Base-by-base conservation (phyloP, 805 yeast genomes). In the Komagataella populi region DNA sequence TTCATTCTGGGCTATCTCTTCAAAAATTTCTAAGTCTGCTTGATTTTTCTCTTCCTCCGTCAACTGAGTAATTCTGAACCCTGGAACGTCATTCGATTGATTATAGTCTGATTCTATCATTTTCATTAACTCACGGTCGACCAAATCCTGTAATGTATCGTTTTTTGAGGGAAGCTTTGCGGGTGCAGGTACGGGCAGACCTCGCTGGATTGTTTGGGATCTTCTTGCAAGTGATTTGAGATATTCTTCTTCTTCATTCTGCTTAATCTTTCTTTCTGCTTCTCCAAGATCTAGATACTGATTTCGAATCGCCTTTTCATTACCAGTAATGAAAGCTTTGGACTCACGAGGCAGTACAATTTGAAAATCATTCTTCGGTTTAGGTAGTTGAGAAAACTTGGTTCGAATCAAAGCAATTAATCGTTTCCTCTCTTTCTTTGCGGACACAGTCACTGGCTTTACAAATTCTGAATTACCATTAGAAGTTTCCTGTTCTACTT, bases 191-290 rank as follows among this genome's bases (percentile, higher is more conserved):
- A 77, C 65, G 0, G 69, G 66, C 6, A 80, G 64, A 0, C 69
- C 74, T 49, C 63, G 60, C 57, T 74, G 78, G 1, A 77, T 62
- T 1, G 68, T 81, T 52, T 66, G 71, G 0, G 84, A 74, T 48
- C 78, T 58, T 45, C 78, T 61, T 6, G 66, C 55, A 43, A 66
- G 54, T 1, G 56, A 48, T 30, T 54, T 50, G n/a, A 54, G 48
- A 12, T 6, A 14, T 10, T 43, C 49, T 30, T 48, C 47, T 8
- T 45, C 47, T 14, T 39, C 23, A 18, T 20, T 36, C 1, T 22
- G 4, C 16, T 62, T 62, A 44, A 63, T 47, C 47, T 58, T 59
- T 36, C 64, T 54, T 3, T 60, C 44, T 12, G 60, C 49, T 47
- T 64, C 68, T 1, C 63, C 64, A 23, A 58, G 55, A 44, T 67